A percentile compares a stretch with the other conserved stretches of the same genome.
Conservation (phyloP, 2,329 filamentous ascomycete species). For the Truncatella angustata region DNA sequence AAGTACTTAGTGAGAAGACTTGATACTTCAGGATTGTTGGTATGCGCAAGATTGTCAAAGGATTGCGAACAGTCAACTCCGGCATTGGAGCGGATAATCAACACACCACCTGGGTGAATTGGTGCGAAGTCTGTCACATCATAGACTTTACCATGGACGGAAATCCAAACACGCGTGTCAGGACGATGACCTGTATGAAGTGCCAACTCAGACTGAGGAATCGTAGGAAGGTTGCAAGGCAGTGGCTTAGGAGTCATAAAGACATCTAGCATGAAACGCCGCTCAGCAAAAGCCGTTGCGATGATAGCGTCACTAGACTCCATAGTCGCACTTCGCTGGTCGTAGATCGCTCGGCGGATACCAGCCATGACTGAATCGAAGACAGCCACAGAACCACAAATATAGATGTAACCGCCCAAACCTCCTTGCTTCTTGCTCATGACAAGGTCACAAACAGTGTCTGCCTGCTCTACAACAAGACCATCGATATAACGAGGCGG, state of each 20-base stretch:
- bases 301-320: constrained; percentile 49
- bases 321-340: constrained; percentile 49
- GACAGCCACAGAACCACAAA: constrained; percentile 46
- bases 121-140: constrained; percentile 52
- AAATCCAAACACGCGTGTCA: constrained; percentile 47
- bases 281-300: constrained; percentile 52
- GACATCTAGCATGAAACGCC: constrained; percentile 55
- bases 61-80: constrained; percentile 52
- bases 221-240: constrained; percentile 47
- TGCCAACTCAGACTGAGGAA: constrained; percentile 48
- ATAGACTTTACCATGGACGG: constrained; percentile 51
- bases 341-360: constrained; percentile 54
- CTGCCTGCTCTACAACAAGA: constrained; percentile 49
- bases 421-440: constrained; percentile 57
- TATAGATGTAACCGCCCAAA: constrained; percentile 45
- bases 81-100: constrained; percentile 53
- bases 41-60: constrained; percentile 53
- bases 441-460: constrained; percentile 50
- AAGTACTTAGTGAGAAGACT: constrained; percentile 55
- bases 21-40: constrained; percentile 52
- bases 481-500: constrained; percentile 51
- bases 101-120: constrained; percentile 52
- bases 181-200: constrained; percentile 49
- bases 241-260: constrained; percentile 56
- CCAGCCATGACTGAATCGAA: constrained; percentile 56